Conservation (phyloP, 805 yeast species). For the Candida palmyrensis region DNA sequence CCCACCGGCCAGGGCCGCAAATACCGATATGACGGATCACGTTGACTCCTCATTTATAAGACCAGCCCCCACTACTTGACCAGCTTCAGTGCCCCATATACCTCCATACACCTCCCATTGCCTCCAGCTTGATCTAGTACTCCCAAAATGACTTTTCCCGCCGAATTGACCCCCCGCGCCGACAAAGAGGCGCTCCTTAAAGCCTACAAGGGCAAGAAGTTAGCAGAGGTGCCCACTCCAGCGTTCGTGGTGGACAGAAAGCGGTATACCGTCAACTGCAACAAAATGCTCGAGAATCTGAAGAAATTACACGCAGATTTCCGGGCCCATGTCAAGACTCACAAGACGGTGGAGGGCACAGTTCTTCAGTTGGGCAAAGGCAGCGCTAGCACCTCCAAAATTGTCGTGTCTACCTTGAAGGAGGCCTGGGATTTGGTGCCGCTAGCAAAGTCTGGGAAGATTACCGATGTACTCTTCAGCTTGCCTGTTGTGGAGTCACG, state of each 20-base stretch:
- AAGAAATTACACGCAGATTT: conserved; percentile 37
- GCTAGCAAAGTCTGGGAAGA: conserved; percentile 30
- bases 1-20: too few species aligned
- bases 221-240: conserved; percentile 55
- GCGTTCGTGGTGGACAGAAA: conserved; percentile 44
- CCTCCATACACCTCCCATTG: not conserved
- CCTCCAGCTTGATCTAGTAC: not conserved
- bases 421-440: conserved; percentile 57
- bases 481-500: conserved; percentile 46
- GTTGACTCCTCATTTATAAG: too few species aligned
- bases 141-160: conserved; percentile 7
- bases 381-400: conserved; percentile 38
- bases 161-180: conserved; percentile 11
- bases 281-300: conserved; percentile 45
- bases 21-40: too few species aligned
- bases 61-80: too few species aligned
- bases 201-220: conserved; percentile 35
- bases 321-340: conserved; percentile 75
- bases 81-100: too few species aligned
- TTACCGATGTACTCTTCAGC: conserved; percentile 28
- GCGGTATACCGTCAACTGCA: conserved; percentile 40
- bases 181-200: conserved; percentile 16
- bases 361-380: conserved; percentile 42
- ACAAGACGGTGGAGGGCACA: conserved; percentile 61
- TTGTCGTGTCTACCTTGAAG: conserved; percentile 63